Evolutionary conservation across 768 basidiomycete species (phyloP), one percentile per base, ranked within the genome.

Genomic region (Leccinum boreale): DNA sequence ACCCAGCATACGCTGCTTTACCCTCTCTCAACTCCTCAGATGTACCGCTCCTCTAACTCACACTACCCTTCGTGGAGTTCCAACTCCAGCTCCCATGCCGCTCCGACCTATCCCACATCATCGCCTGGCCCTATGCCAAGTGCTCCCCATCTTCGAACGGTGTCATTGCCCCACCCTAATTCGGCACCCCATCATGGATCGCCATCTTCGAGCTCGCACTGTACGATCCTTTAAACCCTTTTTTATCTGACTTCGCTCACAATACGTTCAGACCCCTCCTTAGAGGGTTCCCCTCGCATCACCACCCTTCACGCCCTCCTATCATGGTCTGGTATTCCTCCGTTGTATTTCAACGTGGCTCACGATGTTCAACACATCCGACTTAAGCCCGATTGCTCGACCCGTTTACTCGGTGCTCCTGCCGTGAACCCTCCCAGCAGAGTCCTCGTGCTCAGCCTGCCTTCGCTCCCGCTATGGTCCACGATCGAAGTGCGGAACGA

Each of bases 111-210:
- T 24, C 62, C 66, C 19, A 50, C 62, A 11, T 12, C 53, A 10
- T 61, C 68, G 1, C 64, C 70, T 4, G 65, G 59, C 5, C 61
- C 64, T 19, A 67, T 60, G 48, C 71, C 70, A 0, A 10, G 59
- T 33, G 60, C 71, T 3, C 71, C 72, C 1, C 69, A 65, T 28
- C 47, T 70, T 31, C 62, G 55, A 15, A 65, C 70, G 3, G 70
- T 72, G 5, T 67, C 72, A 14, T 31, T 72, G 17, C 71, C 71
- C 10, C 72, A 72, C 52, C 71, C 71, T 11, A 72, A 72, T 45
- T 62, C 72, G 8, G 50, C 65, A 15, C 59, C 61, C 3, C 29
- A 21, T n/a, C 28, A 70, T 36, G 31, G 58, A 7, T 59, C 70
- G 1, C 42, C 58, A n/a, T 55, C 70, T 19, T 55, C 65, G 19